Evolutionary conservation across 345 rosid genomes (phyloP), one percentile per base, ranked within the genome.

Genomic region (Salix suchowensis): DNA sequence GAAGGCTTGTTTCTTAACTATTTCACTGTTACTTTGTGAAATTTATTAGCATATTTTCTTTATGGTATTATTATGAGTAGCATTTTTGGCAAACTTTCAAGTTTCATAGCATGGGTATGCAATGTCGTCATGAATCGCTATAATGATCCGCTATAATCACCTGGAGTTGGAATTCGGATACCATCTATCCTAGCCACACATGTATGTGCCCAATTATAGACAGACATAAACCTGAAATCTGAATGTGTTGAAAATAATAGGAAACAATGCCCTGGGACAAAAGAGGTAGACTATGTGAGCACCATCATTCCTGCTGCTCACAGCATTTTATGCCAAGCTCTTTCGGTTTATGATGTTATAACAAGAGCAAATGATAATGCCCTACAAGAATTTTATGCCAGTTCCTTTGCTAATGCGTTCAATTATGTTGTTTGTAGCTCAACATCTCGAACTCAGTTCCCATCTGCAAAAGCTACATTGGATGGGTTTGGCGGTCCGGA

Each of bases 401-500:
- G 44, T 9, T 60, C 60, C 5, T n/a, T 73, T 40, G 37, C 61
- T 65, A 11, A 40, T 26, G 18, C 67, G 32, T 58, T 39, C 13
- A 10, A 44, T 50, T 26, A 8, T 62, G 68, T 62, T 67, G 21
- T 10, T 39, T 61, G 46, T 23, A 95, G 98, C 81, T 88, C 84
- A 78, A 92, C 97, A 40, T 83, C 97, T 11, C 87, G 98, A 85
- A 94, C 93, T 0, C 92, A 93, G 85, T 93, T 93, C 79, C 94
- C 93, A 62, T 86, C 90, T 10, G 97, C 92, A n/a, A 90, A 81
- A 60, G 97, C 96, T 11, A 76, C 87, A 69, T 64, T 91, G 97
- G 98, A 95, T 73, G 97, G 97, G n/a, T 93, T 95, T 77, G 96
- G 98, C 82, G 98, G 91, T 71, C 91, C 97, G 16, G 97, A 95